Conservation (phyloP, 1,284 basidiomycete species). For the Ustanciosporium gigantosporum region DNA sequence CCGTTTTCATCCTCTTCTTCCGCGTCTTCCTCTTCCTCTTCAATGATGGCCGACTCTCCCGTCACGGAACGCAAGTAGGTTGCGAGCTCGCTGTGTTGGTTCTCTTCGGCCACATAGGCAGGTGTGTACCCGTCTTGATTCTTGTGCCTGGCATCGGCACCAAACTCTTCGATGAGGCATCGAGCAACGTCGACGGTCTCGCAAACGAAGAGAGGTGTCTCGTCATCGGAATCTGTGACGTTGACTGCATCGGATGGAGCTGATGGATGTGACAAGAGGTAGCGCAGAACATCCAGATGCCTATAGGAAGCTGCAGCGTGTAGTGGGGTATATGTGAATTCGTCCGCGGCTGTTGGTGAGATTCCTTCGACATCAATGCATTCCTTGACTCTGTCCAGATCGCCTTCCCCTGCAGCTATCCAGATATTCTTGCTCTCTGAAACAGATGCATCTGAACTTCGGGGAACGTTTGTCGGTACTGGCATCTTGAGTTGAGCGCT, state of each 20-base stretch:
- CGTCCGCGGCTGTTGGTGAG: constrained; percentile 45
- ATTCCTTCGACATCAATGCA: constrained; percentile 44
- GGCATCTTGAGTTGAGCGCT: constrained; percentile 24
- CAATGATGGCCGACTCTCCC: constrained; percentile 29
- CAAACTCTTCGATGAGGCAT: constrained; percentile 52
- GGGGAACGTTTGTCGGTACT: constrained; percentile 20
- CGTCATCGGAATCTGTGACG: constrained; percentile 51
- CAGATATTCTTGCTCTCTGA: constrained; percentile 51
- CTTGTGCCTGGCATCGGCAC: constrained; percentile 42
- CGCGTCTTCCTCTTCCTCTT: constrained; percentile 17
- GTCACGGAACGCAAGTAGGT: constrained; percentile 42
- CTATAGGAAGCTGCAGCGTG: constrained; percentile 60
- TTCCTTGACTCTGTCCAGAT: constrained; percentile 47
- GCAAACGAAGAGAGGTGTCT: constrained; percentile 58
- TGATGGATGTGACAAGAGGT: constrained; percentile 42
- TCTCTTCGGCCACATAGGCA: constrained; percentile 47
- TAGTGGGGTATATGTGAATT: constrained; percentile 54
- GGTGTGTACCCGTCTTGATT: constrained; percentile 52
- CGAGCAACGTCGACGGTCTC: constrained; percentile 46
- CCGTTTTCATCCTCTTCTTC: constrained; percentile 32
- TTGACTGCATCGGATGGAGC: constrained; percentile 36
- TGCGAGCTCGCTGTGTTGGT: constrained; percentile 46
- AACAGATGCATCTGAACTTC: background rate
- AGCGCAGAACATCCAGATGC: constrained; percentile 47
- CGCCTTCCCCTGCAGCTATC: constrained; percentile 58